These are phyloP conservation scores for Cynara cardunculus DNA, from an alignment of 129 eudicot species.

Conservation along the genomic window DNA sequence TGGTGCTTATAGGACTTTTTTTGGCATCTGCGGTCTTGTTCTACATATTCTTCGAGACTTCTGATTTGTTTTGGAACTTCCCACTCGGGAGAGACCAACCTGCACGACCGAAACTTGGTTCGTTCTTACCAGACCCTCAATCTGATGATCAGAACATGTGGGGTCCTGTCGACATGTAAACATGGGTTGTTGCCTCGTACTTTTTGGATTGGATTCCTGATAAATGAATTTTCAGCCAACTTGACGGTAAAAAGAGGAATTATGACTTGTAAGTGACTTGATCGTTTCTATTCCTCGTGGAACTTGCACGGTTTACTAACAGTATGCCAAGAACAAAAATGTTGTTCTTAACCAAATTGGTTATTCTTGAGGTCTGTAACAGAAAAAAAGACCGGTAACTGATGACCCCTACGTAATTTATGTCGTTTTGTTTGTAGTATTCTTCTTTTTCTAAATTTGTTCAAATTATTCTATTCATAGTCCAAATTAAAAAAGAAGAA, in stretches of 20 bases:
- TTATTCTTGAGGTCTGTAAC: conserved; percentile 21
- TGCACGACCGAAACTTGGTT: conserved; percentile 41
- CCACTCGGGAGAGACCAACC: conserved; percentile 50
- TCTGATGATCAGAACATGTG: conserved; percentile 59
- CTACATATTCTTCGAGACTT: conserved; percentile 67
- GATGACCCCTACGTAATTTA: background rate
- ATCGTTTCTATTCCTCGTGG: background rate
- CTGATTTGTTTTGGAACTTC: conserved; percentile 84
- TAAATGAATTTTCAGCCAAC: conserved; percentile 6
- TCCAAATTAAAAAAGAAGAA: background rate
- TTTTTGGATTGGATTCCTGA: background rate
- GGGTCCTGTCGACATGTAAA: conserved; percentile 35
- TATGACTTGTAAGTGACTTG: conserved; percentile 12
- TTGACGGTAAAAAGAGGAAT: background rate
- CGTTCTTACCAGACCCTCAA: conserved; percentile 48
- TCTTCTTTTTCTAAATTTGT: background rate
- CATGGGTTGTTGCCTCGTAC: background rate
- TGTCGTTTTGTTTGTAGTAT: conserved; percentile 5
- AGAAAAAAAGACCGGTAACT: background rate
- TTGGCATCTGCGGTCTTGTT: conserved; percentile 69
- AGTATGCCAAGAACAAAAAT: background rate
- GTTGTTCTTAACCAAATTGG: background rate
- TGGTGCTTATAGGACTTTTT: conserved; percentile 73
- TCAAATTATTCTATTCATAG: background rate
- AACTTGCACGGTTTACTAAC: conserved; percentile 10